A percentile compares a stretch with the other conserved stretches of the same genome.
phyloP scores from a whole-genome alignment of 1,284 basidiomycete genomes.

The Wolfiporia cocos region DNA sequence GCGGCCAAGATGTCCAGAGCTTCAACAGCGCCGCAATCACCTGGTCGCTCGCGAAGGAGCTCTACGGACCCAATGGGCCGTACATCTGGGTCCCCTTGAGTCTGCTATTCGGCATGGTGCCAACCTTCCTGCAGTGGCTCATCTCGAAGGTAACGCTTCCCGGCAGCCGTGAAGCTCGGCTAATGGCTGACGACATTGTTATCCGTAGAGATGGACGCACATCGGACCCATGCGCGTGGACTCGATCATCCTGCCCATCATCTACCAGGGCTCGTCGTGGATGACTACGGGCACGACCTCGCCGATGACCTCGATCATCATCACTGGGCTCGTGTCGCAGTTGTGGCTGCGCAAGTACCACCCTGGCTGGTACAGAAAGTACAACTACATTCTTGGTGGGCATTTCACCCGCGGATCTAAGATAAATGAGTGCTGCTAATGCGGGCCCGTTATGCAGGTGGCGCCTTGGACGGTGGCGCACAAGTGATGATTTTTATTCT shows the following conservation, averaged over 20 bases:
- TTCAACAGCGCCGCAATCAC: constrained; percentile 56
- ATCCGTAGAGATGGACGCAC: constrained; percentile 37
- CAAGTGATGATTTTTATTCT: constrained; percentile 65
- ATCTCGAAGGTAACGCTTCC: constrained; percentile 43
- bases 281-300: constrained; percentile 49
- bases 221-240: constrained; percentile 44
- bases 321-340: constrained; percentile 53
- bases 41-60: constrained; percentile 56
- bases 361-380: constrained; percentile 51
- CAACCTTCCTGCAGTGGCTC: constrained; percentile 45
- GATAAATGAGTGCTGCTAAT: background rate
- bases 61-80: constrained; percentile 46
- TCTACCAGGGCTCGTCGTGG: constrained; percentile 43
- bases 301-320: constrained; percentile 39
- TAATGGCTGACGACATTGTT: constrained; percentile 1
- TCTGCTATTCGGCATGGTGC: constrained; percentile 45
- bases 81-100: constrained; percentile 51
- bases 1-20: constrained; percentile 20
- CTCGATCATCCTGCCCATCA: constrained; percentile 45
- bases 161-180: background rate
- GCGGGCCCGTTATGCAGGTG: constrained; percentile 16
- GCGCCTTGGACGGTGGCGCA: constrained; percentile 62
- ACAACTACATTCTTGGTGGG: constrained; percentile 59
- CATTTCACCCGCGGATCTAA: no score
- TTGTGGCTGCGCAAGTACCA: constrained; percentile 51